A percentile compares a stretch with the other conserved stretches of the same genome.
Evolutionary conservation across 768 basidiomycete species (phyloP).

Genomic region (Daedaleopsis sinensis): DNA sequence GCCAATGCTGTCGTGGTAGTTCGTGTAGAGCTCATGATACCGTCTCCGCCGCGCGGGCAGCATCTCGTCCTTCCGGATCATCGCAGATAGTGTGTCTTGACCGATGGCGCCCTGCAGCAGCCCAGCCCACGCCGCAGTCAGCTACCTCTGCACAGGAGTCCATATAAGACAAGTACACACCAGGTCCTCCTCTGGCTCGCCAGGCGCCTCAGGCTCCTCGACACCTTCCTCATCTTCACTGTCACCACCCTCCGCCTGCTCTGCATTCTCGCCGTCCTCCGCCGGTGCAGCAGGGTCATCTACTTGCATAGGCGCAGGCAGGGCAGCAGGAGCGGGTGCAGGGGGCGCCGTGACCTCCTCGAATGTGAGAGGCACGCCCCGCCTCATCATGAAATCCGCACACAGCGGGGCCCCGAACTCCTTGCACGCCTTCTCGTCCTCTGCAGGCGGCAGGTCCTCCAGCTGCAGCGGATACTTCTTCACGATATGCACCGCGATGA

Average conservation of each 20-base stretch:
- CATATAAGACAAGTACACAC: slow-evolving; percentile 16
- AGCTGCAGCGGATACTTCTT: slow-evolving; percentile 53
- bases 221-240: not conserved
- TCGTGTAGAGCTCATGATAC: slow-evolving; percentile 47
- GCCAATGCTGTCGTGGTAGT: slow-evolving; percentile 42
- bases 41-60: slow-evolving; percentile 60
- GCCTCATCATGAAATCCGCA: slow-evolving; percentile 45
- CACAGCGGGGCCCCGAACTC: slow-evolving; percentile 55
- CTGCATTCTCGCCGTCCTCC: not conserved
- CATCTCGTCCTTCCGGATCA: slow-evolving; percentile 77
- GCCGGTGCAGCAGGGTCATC: not conserved
- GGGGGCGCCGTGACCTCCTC: slow-evolving; percentile 9
- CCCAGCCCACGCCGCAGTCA: not conserved
- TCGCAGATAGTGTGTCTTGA: slow-evolving; percentile 70
- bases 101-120: slow-evolving; percentile 61
- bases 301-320: not conserved
- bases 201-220: not conserved
- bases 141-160: slow-evolving; percentile 6
- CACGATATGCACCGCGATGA: slow-evolving; percentile 49
- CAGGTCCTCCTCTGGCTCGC: slow-evolving; percentile 14
- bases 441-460: slow-evolving; percentile 58
- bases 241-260: slow-evolving; percentile 4
- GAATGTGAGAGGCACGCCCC: not conserved
- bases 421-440: slow-evolving; percentile 48
- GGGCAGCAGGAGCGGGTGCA: not conserved